phyloP scores from a whole-genome alignment of 1,284 basidiomycete species.

The Trametes versicolor region DNA sequence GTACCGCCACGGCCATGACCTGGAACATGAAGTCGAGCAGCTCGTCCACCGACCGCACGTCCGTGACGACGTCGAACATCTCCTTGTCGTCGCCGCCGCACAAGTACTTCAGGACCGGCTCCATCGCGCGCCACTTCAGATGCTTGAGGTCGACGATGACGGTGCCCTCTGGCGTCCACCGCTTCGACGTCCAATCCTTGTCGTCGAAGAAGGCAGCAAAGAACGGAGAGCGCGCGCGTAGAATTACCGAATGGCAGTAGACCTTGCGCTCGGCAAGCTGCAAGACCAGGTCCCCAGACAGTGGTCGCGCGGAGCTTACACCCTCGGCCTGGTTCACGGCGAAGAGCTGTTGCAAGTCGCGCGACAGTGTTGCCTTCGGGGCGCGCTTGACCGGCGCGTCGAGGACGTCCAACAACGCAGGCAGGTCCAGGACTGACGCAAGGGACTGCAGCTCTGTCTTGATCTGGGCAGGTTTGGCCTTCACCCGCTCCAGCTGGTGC shows the following conservation, averaged over 20 bases:
- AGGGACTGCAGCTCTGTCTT: slow-evolving; percentile 70
- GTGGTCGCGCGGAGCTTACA: slow-evolving; percentile 34
- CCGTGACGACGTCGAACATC: slow-evolving; percentile 81
- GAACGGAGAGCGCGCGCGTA: slow-evolving; percentile 87
- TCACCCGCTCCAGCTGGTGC: slow-evolving; percentile 50
- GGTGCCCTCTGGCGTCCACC: slow-evolving; percentile 65
- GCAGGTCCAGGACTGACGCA: slow-evolving; percentile 64
- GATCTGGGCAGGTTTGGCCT: slow-evolving; percentile 57
- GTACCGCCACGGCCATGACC: slow-evolving; percentile 86
- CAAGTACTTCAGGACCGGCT: slow-evolving; percentile 81
- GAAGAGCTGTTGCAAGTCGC: slow-evolving; percentile 60
- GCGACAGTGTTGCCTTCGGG: slow-evolving; percentile 55
- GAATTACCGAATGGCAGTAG: slow-evolving; percentile 75
- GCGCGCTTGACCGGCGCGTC: slow-evolving; percentile 60
- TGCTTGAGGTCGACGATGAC: slow-evolving; percentile 80
- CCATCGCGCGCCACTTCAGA: slow-evolving; percentile 79
- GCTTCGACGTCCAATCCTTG: slow-evolving; percentile 79
- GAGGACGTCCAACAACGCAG: slow-evolving; percentile 61
- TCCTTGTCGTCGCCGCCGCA: slow-evolving; percentile 82
- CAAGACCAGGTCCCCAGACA: slow-evolving; percentile 79
- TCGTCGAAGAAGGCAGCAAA: slow-evolving; percentile 91
- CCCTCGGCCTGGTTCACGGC: slow-evolving; percentile 26
- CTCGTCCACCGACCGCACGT: slow-evolving; percentile 74
- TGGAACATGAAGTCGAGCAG: slow-evolving; percentile 90
- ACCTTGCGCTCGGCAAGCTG: slow-evolving; percentile 78